Evolutionary conservation across 192 early-diverging fungal genomes (phyloP).

Genomic region (Linnemannia exigua): DNA sequence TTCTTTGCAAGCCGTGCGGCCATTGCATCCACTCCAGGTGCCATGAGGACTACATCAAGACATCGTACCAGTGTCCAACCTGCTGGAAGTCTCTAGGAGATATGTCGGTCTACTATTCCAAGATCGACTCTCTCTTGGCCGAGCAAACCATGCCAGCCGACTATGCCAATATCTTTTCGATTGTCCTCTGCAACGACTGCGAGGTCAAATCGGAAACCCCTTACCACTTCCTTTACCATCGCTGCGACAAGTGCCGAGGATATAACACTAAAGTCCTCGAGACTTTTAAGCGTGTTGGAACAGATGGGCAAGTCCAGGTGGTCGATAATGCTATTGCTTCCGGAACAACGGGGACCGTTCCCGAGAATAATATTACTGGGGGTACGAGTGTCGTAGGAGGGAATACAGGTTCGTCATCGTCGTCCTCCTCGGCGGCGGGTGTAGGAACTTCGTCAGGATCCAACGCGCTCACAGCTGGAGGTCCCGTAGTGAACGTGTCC

Average conservation of each 20-base stretch:
- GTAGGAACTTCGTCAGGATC: background rate
- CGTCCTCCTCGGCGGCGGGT: background rate
- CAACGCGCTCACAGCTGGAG: background rate
- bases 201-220: constrained; percentile 85
- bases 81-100: constrained; percentile 93
- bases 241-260: constrained; percentile 86
- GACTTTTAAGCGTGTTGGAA: constrained; percentile 59
- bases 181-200: constrained; percentile 97
- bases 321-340: constrained; percentile 38
- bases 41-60: constrained; percentile 85
- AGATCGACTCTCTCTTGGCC: constrained; percentile 85
- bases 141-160: constrained; percentile 92
- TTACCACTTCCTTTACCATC: constrained; percentile 98
- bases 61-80: constrained; percentile 96
- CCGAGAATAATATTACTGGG: constrained; percentile 39
- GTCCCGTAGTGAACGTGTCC: background rate
- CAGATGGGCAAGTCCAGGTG: constrained; percentile 35
- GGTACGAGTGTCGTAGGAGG: constrained; percentile 15
- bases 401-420: background rate
- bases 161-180: constrained; percentile 78
- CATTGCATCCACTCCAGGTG: constrained; percentile 95
- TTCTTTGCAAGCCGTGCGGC: constrained; percentile 79
- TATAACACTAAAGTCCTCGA: constrained; percentile 92
- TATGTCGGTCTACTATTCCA: constrained; percentile 84
- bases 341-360: constrained; percentile 19